Evolutionary conservation across 2,329 filamentous ascomycete genomes (phyloP).

Genomic region (Cladobotryum mycophilum): DNA sequence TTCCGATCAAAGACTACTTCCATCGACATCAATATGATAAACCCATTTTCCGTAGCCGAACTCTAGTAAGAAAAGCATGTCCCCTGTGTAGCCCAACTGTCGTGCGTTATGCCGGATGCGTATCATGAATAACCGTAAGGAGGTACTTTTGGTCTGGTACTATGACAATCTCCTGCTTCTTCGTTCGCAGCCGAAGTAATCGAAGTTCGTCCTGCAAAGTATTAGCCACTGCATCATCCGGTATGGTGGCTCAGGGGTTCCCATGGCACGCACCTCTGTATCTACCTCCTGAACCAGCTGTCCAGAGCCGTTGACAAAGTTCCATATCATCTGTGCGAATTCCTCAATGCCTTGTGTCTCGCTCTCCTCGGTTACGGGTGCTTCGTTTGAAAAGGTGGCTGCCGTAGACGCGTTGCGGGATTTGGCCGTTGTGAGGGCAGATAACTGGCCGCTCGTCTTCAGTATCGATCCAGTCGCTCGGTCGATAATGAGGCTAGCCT

Average conservation of each 20-base stretch:
- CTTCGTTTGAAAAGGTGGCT: constrained; percentile 42
- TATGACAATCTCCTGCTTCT: constrained; percentile 78
- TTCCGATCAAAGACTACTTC: no score
- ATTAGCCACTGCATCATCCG: background rate
- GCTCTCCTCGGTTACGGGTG: constrained; percentile 35
- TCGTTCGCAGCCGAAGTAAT: constrained; percentile 70
- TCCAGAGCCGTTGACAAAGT: constrained; percentile 64
- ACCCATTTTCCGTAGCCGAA: no score
- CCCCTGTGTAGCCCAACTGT: background rate
- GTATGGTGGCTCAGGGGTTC: background rate
- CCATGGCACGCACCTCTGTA: constrained; percentile 48
- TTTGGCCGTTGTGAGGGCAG: constrained; percentile 42
- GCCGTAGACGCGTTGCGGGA: constrained; percentile 30
- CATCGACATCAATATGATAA: no score
- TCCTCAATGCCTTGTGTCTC: constrained; percentile 60
- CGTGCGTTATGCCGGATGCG: constrained; percentile 31
- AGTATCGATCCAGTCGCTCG: constrained; percentile 66
- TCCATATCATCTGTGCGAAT: constrained; percentile 70
- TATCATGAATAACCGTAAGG: constrained; percentile 74
- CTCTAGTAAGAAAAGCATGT: no score
- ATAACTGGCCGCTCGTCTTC: constrained; percentile 64
- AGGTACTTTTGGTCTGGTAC: constrained; percentile 76
- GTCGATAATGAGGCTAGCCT: constrained; percentile 70
- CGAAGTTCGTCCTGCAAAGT: constrained; percentile 63
- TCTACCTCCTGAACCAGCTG: constrained; percentile 67